These are phyloP conservation scores for Novakomyces olei DNA, from an alignment of 805 yeast genomes.

Conservation along the genomic window DNA sequence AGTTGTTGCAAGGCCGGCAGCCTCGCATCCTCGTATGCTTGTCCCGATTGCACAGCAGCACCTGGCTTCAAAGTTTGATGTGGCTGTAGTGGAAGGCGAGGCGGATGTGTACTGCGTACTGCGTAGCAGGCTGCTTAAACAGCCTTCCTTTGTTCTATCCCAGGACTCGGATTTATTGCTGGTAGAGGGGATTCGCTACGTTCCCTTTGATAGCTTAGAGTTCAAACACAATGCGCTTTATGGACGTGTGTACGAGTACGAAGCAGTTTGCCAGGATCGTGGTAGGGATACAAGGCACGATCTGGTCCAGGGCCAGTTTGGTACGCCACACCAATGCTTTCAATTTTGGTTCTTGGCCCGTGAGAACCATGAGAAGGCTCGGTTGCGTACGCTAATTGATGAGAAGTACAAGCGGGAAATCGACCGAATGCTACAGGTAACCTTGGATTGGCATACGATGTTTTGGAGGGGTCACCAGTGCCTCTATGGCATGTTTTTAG, in stretches of 20 bases:
- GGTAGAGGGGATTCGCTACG: background rate
- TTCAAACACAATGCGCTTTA: background rate
- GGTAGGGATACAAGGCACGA: too few species aligned
- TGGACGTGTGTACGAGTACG: background rate
- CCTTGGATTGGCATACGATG: too few species aligned
- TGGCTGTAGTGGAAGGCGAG: background rate
- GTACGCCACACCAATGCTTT: too few species aligned
- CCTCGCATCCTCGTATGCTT: background rate
- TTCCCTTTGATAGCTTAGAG: background rate
- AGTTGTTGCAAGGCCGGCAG: background rate
- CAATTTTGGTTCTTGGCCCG: too few species aligned
- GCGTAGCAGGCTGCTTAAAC: background rate
- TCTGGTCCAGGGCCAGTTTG: too few species aligned
- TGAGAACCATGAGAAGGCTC: too few species aligned
- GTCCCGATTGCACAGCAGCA: constrained; percentile 3
- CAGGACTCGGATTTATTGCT: constrained; percentile 3
- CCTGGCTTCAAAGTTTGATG: background rate
- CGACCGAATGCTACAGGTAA: too few species aligned
- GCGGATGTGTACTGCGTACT: constrained; percentile 1
- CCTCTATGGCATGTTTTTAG: too few species aligned
- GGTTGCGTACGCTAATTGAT: too few species aligned
- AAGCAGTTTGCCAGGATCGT: too few species aligned
- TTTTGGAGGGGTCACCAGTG: too few species aligned
- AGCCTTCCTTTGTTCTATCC: background rate
- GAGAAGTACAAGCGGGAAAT: too few species aligned